Conservation (phyloP, 2,329 filamentous ascomycete species). For the Penicillium paneum region DNA sequence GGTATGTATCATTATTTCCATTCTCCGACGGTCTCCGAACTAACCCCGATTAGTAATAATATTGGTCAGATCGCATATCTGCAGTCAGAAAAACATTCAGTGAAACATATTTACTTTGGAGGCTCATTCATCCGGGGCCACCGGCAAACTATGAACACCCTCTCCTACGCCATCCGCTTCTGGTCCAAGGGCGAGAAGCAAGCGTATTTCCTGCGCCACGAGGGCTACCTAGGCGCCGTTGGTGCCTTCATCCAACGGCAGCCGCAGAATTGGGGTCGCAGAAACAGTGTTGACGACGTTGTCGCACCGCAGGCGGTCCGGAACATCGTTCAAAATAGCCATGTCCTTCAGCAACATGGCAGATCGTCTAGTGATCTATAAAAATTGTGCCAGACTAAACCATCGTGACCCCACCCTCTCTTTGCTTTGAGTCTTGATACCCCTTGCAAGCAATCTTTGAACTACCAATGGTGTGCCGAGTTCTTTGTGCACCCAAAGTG, state of each 20-base stretch:
- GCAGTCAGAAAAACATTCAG: slow-evolving; percentile 90
- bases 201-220: slow-evolving; percentile 91
- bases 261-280: slow-evolving; percentile 84
- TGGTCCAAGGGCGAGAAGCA: slow-evolving; percentile 94
- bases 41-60: slow-evolving; percentile 67
- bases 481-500: not conserved
- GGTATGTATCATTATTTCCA: slow-evolving; percentile 39
- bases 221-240: slow-evolving; percentile 91
- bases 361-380: slow-evolving; percentile 14
- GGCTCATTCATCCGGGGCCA: slow-evolving; percentile 96
- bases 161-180: slow-evolving; percentile 95
- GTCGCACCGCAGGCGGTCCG: slow-evolving; percentile 27
- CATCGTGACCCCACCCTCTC: not conserved
- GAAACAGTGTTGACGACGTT: slow-evolving; percentile 67
- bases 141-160: slow-evolving; percentile 94
- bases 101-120: slow-evolving; percentile 95
- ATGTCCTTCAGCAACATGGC: slow-evolving; percentile 14
- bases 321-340: slow-evolving; percentile 17
- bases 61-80: slow-evolving; percentile 97
- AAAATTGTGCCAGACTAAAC: not conserved
- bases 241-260: slow-evolving; percentile 91
- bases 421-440: slow-evolving; percentile 4
- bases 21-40: slow-evolving; percentile 7
- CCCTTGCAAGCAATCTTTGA: slow-evolving; percentile 2
- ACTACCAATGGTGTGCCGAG: not conserved